Percentiles rank a stretch among this genome's conserved stretches.
Conservation (phyloP, 1,284 basidiomycete genomes). For the Waitea zeae region DNA sequence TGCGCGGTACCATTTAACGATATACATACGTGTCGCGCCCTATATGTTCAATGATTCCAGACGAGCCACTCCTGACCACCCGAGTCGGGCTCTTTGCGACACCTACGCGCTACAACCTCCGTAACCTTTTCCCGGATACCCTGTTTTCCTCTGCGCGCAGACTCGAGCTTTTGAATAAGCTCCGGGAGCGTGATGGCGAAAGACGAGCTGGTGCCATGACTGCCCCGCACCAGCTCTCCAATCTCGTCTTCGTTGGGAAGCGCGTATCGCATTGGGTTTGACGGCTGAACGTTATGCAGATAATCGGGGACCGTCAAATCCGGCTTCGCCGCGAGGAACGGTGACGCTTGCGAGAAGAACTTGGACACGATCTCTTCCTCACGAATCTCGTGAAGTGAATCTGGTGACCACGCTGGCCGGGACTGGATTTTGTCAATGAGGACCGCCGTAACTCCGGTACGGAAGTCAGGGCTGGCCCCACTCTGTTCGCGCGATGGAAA, state of each 20-base stretch:
- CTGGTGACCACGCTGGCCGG: conserved; percentile 52
- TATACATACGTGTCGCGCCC: too few relatives aligned
- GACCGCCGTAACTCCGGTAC: conserved; percentile 61
- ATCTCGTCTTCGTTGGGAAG: conserved; percentile 59
- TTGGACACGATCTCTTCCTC: conserved; percentile 29
- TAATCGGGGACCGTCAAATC: conserved; percentile 25
- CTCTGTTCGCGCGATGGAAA: conserved; percentile 32
- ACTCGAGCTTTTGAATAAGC: conserved; percentile 35
- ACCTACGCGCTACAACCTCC: conserved; percentile 52
- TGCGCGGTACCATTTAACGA: too few relatives aligned
- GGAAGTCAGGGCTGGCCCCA: conserved; percentile 69
- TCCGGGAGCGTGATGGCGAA: conserved; percentile 42
- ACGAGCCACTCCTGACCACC: conserved; percentile 41
- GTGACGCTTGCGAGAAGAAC: conserved; percentile 41
- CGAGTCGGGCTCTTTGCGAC: conserved; percentile 34
- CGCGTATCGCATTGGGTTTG: conserved; percentile 33
- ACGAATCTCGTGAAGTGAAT: conserved; percentile 36
- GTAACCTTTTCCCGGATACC: conserved; percentile 60
- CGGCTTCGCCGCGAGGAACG: conserved; percentile 29
- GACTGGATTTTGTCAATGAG: conserved; percentile 43
- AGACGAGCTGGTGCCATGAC: conserved; percentile 34
- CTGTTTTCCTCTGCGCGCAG: conserved; percentile 23
- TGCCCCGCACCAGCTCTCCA: conserved; percentile 36
- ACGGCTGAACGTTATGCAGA: conserved; percentile 11
- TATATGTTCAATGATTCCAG: conserved; percentile 12